These are phyloP conservation scores for Lathyrus aphaca DNA, from an alignment of 306 rosid genomes.

Conservation along the genomic window DNA sequence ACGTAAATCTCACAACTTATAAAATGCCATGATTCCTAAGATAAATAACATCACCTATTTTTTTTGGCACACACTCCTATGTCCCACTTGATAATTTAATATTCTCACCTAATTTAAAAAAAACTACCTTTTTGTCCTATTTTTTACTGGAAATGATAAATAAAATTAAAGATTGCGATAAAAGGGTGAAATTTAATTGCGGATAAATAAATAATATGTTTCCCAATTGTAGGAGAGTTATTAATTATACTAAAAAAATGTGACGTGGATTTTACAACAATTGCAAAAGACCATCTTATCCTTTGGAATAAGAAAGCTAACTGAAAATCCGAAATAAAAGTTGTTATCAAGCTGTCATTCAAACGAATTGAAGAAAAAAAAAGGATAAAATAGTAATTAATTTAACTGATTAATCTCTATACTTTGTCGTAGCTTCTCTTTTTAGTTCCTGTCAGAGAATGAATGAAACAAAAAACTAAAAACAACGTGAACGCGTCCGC, in stretches of 20 bases:
- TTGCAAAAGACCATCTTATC: constrained; percentile 36
- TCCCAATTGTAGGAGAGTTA: neutral
- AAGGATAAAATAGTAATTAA: too few relatives aligned
- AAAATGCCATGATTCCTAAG: constrained; percentile 9
- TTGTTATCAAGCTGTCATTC: neutral
- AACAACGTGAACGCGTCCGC: constrained; percentile 31
- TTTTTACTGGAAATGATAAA: too few relatives aligned
- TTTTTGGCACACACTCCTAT: constrained; percentile 3
- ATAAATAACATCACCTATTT: constrained; percentile 27
- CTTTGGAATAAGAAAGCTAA: constrained; percentile 29
- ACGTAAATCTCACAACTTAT: constrained; percentile 25
- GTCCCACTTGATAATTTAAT: neutral
- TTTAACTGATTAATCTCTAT: neutral
- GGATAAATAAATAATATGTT: too few relatives aligned
- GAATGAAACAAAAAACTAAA: neutral
- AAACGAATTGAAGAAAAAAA: neutral
- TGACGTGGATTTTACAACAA: neutral
- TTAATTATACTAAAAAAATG: neutral
- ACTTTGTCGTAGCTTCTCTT: neutral
- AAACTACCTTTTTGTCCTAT: neutral
- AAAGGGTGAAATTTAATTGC: too few relatives aligned
- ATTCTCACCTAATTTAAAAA: neutral
- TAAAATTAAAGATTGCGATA: too few relatives aligned
- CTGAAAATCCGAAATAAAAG: constrained; percentile 29
- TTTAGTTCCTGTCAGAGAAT: neutral